Conservation (phyloP, 495 filamentous ascomycete species). For the Hypoxylon lenormandii region DNA sequence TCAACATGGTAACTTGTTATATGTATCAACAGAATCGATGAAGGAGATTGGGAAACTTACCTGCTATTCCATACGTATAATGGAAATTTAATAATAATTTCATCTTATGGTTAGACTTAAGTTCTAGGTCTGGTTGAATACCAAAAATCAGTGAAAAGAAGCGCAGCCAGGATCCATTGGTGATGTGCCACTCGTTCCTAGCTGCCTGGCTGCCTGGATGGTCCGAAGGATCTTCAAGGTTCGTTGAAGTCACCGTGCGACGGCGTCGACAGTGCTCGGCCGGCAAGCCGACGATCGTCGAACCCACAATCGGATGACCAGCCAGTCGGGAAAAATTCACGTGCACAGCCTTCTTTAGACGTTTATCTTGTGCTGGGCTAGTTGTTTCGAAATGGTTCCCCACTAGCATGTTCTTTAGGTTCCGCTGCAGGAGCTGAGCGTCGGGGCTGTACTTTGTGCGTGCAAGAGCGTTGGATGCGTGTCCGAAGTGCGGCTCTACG, state of each 20-base stretch:
- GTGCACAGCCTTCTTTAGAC: constrained; percentile 1
- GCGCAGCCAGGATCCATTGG: constrained; percentile 5
- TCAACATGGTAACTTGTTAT: neutral
- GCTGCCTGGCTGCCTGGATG: no score
- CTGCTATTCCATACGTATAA: neutral
- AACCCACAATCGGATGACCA: constrained; percentile 12
- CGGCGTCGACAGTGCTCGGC: neutral
- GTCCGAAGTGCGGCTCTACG: neutral
- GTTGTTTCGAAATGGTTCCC: constrained; percentile 1
- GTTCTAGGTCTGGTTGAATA: neutral
- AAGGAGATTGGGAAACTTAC: neutral
- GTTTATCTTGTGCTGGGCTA: neutral
- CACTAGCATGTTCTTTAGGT: neutral
- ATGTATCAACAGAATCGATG: neutral
- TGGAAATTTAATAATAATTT: neutral
- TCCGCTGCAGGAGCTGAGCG: constrained; percentile 6
- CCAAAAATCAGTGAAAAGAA: neutral
- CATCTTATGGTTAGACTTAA: neutral
- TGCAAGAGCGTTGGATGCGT: neutral
- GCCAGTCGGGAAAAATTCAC: constrained; percentile 22
- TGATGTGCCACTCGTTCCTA: no score
- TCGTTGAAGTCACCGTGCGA: neutral
- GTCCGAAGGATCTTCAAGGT: no score
- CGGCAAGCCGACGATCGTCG: constrained; percentile 1
- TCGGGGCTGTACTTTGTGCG: constrained; percentile 5